Evolutionary conservation across 148 eudicot genomes (phyloP), one percentile per base, ranked within the genome.

Genomic region (Cornus kousa): DNA sequence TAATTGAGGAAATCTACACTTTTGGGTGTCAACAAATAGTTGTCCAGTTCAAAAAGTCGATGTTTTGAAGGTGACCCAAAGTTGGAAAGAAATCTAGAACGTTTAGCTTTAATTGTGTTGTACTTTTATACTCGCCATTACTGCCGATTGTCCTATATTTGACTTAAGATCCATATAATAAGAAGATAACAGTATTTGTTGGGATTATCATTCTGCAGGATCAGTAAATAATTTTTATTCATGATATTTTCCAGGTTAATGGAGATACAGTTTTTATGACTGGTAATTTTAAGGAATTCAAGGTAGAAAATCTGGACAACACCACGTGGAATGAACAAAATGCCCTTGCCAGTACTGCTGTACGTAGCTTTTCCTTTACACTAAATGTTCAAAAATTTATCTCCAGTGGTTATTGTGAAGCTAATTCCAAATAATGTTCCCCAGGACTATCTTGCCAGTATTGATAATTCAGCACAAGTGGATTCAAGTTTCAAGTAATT

Each of bases 251-350:
- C 79, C 86, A 95, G 98, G 97, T 95, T 43, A 95, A 95, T 81
- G 98, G 98, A 39, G 88, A 95, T 82, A 89, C 97, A 28, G 72
- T 89, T 78, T 95, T 90, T 70, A 82, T 93, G 92, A 90, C 86
- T 64, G 84, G 91, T 70, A 84, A 83, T 71, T 95, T 93, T 74
- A 89, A 88, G 84, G 90, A 95, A 87, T 95, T 95, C 74, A 93
- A 87, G 86, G 85, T 83, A 70, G 96, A 91, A 72, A 80, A 85
- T 83, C 88, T 85, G 55, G 76, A 84, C 55, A 87, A 77, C 78
- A 79, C 80, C 78, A 72, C 90, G 76, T 95, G 97, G 98, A 87
- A 89, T 82, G 89, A 89, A 74, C 93, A 83, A 79, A 90, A 86
- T 87, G 97, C 88, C 71, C 80, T 86, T 81, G 83, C 90, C 70